Evolutionary conservation across 192 early-diverging fungal species (phyloP).

Genomic region (Diversispora eburnea): DNA sequence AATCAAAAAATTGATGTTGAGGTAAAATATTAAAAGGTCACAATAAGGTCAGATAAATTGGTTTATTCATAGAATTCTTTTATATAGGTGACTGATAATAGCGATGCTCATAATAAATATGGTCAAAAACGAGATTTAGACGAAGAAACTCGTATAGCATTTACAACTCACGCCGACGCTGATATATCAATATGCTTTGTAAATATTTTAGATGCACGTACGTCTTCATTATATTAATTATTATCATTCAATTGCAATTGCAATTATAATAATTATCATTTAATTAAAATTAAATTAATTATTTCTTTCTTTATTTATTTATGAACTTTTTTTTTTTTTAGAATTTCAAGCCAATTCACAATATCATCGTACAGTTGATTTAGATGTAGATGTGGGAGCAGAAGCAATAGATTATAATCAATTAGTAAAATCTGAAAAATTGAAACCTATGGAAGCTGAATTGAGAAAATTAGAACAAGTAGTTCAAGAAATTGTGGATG

Average conservation of each 20-base stretch:
- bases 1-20: slow-evolving; percentile 70
- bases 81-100: slow-evolving; percentile 68
- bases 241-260: neutral
- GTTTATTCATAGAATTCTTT: neutral
- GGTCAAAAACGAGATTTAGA: slow-evolving; percentile 59
- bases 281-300: too few relatives aligned
- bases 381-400: slow-evolving; percentile 82
- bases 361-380: slow-evolving; percentile 62
- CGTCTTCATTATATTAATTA: slow-evolving; percentile 7
- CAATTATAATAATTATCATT: too few relatives aligned
- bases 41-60: slow-evolving; percentile 7
- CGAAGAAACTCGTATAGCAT: slow-evolving; percentile 65
- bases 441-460: slow-evolving; percentile 88
- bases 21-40: slow-evolving; percentile 35
- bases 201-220: slow-evolving; percentile 61
- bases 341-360: slow-evolving; percentile 49
- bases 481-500: slow-evolving; percentile 72
- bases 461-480: slow-evolving; percentile 74
- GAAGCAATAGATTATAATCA: slow-evolving; percentile 74
- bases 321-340: slow-evolving; percentile 21
- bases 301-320: neutral
- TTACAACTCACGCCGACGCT: slow-evolving; percentile 84
- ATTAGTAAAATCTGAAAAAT: slow-evolving; percentile 70
- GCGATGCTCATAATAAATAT: slow-evolving; percentile 65
- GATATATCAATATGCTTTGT: slow-evolving; percentile 85